Evolutionary conservation across 768 basidiomycete species (phyloP), one percentile per base, ranked within the genome.

Genomic region (Pulveroboletus sp.): DNA sequence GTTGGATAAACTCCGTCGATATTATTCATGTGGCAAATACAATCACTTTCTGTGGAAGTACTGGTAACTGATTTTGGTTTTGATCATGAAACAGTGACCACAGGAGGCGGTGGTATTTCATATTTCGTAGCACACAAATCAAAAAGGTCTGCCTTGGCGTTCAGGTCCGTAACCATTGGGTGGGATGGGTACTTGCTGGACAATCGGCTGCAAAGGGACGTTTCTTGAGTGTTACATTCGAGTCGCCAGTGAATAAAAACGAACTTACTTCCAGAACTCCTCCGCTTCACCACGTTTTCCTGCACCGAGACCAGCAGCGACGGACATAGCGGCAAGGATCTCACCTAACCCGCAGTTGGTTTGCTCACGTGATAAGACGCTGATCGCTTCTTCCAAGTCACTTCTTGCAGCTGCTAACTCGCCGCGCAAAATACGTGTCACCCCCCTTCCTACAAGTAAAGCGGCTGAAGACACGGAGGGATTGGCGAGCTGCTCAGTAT

Each of bases 401-500:
- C 86, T 88, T 65, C 81, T 82, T n/a, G 89, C 89, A 48, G 82
- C 86, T 21, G 74, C 69, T 42, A 87, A 70, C 58, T 91, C 87
- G 52, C 85, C 85, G 17, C 84, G 77, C 44, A 92, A 71, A n/a
- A 91, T 79, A 39, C 88, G 83, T 26, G 83, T 83, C 26, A 90
- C 78, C 8, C 87, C 89, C 54, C 89, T 81, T n/a, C 86, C 81
- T 18, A 86, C 84, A 37, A 92, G 76, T 30, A 92, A 71, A 57
- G 85, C 82, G 9, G 85, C 78, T 0, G 85, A 87, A 12, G 83
- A 78, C 44, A 90, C 64, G 11, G 86, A 86, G 2, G 89, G 88
- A 63, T 89, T 91, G 14, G 79, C 86, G 18, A 91, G 71, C 63
- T 92, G 89, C 58, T 93, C 89, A 5, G 85, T 85, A 67, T 87